Evolutionary conservation across 257 asterid species (phyloP), one percentile per base, ranked within the genome.

Genomic region (Galeopsis tetrahit): DNA sequence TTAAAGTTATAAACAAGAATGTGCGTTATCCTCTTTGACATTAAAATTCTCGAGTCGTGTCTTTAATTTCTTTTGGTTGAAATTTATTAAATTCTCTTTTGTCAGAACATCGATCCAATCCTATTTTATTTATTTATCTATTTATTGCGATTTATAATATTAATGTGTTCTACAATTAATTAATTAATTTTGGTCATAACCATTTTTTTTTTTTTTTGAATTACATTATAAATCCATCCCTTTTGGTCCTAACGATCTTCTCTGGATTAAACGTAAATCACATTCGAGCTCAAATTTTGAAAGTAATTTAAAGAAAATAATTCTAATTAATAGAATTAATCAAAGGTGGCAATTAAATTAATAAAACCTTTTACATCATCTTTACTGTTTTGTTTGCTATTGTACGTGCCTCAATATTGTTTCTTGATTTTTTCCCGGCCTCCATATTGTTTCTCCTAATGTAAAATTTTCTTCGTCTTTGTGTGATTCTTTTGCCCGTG

Each of bases 1-100:
- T 32, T 40, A 58, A 58, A 58, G 64, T 61, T 60, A 35, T 31
- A 66, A 31, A 43, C 35, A 64, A 40, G 38, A 42, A 64, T 56
- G 15, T 69, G 48, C 21, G 3, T 49, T 62, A 10, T 40, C 49
- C 67, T 15, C 40, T 59, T 11, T 28, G 7, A 35, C 52, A 35
- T 56, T 42, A 14, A 67, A 58, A 11, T 44, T 46, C 55, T 10
- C 14, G 6, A 74, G 32, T 63, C 6, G 1, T 48, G 14, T 31
- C 32, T 28, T 11, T 6, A 69, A 53, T 9, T 39, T 38, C 55
- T 21, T 69, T 21, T 69, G 38, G 40, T 6, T 34, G 33, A 15
- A 53, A 15, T 53, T 53, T 15, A 15, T 15, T 14, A 52, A 15
- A 53, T 3, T 53, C 34, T 8, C 33, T 53, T 53, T 5, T 14